Conservation (phyloP, 2,329 filamentous ascomycete species). For the Pyricularia sp. region DNA sequence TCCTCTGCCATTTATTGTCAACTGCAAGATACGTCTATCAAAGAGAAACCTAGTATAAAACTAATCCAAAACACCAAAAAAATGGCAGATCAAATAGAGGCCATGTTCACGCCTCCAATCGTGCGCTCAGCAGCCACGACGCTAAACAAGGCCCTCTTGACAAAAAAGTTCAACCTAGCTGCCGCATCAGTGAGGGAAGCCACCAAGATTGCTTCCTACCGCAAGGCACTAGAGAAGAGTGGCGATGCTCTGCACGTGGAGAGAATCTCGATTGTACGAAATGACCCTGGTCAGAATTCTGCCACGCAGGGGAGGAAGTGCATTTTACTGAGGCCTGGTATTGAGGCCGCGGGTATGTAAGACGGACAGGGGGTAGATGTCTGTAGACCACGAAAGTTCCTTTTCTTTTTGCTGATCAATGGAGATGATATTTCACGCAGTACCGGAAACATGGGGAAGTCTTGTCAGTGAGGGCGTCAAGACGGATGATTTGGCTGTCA, state of each 20-base stretch:
- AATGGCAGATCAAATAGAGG: background rate
- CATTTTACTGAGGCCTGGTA: slow-evolving; percentile 46
- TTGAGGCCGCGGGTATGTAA: slow-evolving; percentile 40
- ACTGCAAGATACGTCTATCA: background rate
- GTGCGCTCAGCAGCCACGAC: slow-evolving; percentile 61
- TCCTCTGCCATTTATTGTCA: background rate
- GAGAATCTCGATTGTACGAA: slow-evolving; percentile 51
- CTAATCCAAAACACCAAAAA: background rate
- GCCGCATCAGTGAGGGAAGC: slow-evolving; percentile 71
- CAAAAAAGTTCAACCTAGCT: slow-evolving; percentile 63
- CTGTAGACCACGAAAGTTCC: slow-evolving; percentile 8
- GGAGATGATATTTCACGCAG: slow-evolving; percentile 23
- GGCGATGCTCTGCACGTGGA: slow-evolving; percentile 58
- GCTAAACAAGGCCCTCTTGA: slow-evolving; percentile 79
- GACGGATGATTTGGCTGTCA: slow-evolving; percentile 56
- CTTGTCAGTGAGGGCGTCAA: slow-evolving; percentile 60
- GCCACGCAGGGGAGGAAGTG: slow-evolving; percentile 51
- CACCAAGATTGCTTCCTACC: slow-evolving; percentile 63
- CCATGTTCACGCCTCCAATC: slow-evolving; percentile 65
- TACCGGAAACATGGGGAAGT: slow-evolving; percentile 67
- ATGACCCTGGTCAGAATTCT: slow-evolving; percentile 49
- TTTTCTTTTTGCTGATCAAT: background rate
- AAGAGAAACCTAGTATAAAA: background rate
- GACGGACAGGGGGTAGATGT: background rate
- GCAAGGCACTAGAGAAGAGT: slow-evolving; percentile 54